Base-by-base conservation (phyloP, 106 monocot genomes). In the Platanthera guangdongensis region DNA sequence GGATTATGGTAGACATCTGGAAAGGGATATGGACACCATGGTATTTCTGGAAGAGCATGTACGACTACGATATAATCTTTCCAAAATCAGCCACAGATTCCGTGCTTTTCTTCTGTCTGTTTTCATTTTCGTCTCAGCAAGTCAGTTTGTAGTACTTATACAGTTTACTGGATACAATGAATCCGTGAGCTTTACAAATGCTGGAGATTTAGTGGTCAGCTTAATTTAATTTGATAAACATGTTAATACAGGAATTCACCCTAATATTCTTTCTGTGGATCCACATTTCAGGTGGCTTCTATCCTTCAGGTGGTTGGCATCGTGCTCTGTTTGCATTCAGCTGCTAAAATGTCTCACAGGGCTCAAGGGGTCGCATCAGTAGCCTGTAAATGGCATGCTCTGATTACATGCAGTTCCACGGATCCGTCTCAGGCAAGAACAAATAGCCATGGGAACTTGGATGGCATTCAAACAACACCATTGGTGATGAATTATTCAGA, bases 41-140 rank as follows among this genome's bases (percentile, higher is more conserved):
- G 9, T 78, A 13, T 87, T 78, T 78, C 19, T 96, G 57, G 84
- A 96, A 74, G 87, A 96, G 75, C 95, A 96, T 79, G 47, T 72
- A 10, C 86, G 87, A 46, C 75, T 96, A 8, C 86, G 93, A 45
- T 83, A 81, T 59, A 83, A 90, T 76, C 90, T 96, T 0, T 93
- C 88, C 7, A 93, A 90, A 83, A 96, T 93, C 72, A 96, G 95
- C 75, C 93, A 96, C 79, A 83, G 93, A 47, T 96, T 96, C 76
- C 84, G 93, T 7, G 76, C 83, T 53, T 93, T 86, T 78, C 89
- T 96, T 76, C 70, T 93, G 12, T 80, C 89, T 21, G 11, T 87
- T 30, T 93, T 91, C 68, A 52, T 87, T 14, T 74, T 82, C 80
- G 81, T 88, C 25, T 81, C 90, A 21, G 87, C 80, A 74, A 89